phyloP scores from a whole-genome alignment of 257 asterid genomes.

The Solanum chaucha region DNA sequence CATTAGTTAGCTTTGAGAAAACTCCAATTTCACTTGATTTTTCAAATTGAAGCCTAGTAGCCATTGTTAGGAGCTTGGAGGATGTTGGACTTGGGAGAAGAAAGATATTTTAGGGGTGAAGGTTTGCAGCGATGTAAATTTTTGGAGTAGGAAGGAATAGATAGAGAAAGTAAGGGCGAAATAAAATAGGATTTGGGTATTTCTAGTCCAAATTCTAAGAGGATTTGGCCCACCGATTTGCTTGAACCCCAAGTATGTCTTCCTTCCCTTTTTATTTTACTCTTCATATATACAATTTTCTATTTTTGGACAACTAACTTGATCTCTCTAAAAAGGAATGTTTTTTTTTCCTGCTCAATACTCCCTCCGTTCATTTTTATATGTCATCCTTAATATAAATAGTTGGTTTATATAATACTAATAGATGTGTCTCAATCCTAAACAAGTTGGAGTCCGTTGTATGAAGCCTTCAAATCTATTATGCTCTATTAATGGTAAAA shows the following conservation, averaged over 20 bases:
- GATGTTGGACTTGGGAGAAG: neutral
- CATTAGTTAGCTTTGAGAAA: neutral
- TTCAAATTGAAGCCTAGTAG: neutral
- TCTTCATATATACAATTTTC: accelerated
- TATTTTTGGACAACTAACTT: neutral
- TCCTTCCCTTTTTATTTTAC: neutral
- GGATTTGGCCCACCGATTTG: neutral
- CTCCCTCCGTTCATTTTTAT: accelerated
- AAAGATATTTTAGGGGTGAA: too few relatives aligned
- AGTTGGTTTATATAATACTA: too few relatives aligned
- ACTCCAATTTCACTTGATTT: neutral
- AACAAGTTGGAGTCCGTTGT: neutral
- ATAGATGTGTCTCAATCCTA: neutral
- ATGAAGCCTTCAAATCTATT: neutral
- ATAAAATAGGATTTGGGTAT: neutral
- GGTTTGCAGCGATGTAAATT: too few relatives aligned
- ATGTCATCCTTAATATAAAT: too few relatives aligned
- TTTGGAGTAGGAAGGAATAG: neutral
- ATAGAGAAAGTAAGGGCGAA: neutral
- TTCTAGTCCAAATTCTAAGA: neutral
- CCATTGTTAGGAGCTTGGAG: neutral
- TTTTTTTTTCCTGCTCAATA: too few relatives aligned
- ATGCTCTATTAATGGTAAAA: neutral
- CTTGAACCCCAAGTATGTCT: neutral
- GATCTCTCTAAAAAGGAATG: neutral